Base-by-base conservation (phyloP, 805 yeast species). In the Schwanniomyces sp. region DNA sequence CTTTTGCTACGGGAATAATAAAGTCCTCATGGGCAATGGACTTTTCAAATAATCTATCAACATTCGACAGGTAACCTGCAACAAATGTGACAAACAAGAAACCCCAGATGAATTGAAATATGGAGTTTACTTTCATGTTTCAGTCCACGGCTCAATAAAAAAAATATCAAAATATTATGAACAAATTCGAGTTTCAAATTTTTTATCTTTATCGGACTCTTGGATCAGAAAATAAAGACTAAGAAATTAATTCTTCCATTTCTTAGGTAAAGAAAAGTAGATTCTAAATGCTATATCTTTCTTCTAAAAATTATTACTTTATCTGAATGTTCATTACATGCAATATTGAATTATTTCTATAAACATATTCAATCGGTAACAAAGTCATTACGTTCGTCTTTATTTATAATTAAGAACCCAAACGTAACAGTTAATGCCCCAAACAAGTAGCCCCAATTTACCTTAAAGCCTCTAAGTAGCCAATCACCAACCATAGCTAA, bases 401-500 rank as follows among this genome's bases (percentile, higher is more conserved):
- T 81, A 66, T 92, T 92, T 40, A 94, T 85, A 40, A 87, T 82
- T 54, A 91, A 80, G 62, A 94, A 94, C 0, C 97, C 92, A 18
- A 82, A 66, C 24, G 91, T 81, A 34, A 94, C 96, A 42, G 91
- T 70, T 2, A 68, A 57, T 2, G 98, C 98, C 1, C 98, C 98
- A 32, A 86, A 56, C 10, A 86, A 67, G 61, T 94, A 94, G 47
- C 82, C 61, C 36, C 75, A 55, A 14, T 88, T 78, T 57, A 88
- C 78, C 30, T 70, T 63, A 53, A 85, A 82, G 29, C 80, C 81
- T 60, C 88, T 86, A 54, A 91, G 71, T 5, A 90, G 47, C 64
- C 90, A 76, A 63, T 94, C 99, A 27, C 97, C 96, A 28, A 90
- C 64, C 88, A 94, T 88, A 0, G 97, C 96, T 44, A 94, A 78